These are phyloP conservation scores for Aureobasidium sp. DNA, from an alignment of 2,329 filamentous ascomycete genomes.

Conservation along the genomic window DNA sequence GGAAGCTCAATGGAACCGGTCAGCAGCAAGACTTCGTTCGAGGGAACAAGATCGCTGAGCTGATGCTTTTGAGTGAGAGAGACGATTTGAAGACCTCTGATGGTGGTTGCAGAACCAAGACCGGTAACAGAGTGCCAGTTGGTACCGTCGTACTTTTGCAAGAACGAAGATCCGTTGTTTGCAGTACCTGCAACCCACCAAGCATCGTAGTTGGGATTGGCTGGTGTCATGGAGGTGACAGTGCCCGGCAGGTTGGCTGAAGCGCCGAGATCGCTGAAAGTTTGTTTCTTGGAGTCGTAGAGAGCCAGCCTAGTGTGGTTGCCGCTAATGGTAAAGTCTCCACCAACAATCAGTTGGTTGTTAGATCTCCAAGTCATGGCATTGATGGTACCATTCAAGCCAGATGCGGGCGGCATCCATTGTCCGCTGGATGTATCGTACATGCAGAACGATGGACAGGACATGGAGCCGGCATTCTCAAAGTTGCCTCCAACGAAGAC, in stretches of 20 bases:
- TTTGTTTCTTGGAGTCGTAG: conserved; percentile 61
- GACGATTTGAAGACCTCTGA: conserved; percentile 78
- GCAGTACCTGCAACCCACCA: conserved; percentile 70
- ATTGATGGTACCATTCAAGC: conserved; percentile 63
- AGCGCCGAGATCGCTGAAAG: conserved; percentile 58
- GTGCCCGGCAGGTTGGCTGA: conserved; percentile 68
- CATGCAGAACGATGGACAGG: conserved; percentile 74
- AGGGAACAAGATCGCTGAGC: conserved; percentile 55
- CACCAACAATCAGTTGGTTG: conserved; percentile 67
- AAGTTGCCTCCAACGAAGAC: conserved; percentile 86
- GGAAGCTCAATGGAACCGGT: conserved; percentile 76
- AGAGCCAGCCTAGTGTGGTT: conserved; percentile 61
- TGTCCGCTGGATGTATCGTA: conserved; percentile 64
- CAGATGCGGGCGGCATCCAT: conserved; percentile 74
- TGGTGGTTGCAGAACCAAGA: conserved; percentile 58
- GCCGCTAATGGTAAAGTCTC: conserved; percentile 63
- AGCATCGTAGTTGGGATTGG: conserved; percentile 62
- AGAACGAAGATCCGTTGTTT: conserved; percentile 62
- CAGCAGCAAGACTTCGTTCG: conserved; percentile 67
- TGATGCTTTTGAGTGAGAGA: conserved; percentile 62
- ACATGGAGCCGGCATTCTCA: conserved; percentile 71
- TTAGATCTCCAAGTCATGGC: conserved; percentile 69
- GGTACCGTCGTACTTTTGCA: conserved; percentile 74
- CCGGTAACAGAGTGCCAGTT: conserved; percentile 62
- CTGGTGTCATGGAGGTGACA: conserved; percentile 67